Evolutionary conservation across 768 basidiomycete species (phyloP).

Genomic region (Boletus rubropictus): DNA sequence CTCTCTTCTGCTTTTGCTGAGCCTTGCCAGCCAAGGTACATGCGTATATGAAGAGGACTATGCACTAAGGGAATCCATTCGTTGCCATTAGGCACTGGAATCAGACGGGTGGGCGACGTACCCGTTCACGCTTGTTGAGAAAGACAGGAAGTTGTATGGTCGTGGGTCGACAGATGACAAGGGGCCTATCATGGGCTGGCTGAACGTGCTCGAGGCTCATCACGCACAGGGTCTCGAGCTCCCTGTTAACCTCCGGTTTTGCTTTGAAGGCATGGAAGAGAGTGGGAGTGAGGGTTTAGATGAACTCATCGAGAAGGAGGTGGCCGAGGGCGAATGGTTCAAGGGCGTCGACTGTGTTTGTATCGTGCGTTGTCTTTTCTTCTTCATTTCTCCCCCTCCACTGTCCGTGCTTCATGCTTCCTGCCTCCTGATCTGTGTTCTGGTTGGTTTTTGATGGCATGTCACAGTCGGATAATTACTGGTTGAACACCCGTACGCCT

Average conservation of each 20-base stretch:
- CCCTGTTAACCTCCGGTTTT: slow-evolving; percentile 86
- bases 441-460: neutral
- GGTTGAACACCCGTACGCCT: slow-evolving; percentile 80
- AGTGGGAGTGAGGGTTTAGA: slow-evolving; percentile 88
- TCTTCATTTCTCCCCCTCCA: neutral
- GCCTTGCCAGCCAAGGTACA: neutral
- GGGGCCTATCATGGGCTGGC: slow-evolving; percentile 83
- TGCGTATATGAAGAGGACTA: neutral
- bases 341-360: slow-evolving; percentile 88
- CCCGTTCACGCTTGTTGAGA: slow-evolving; percentile 66
- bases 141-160: slow-evolving; percentile 64
- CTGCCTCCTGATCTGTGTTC: neutral
- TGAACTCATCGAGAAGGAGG: slow-evolving; percentile 74
- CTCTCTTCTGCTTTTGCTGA: neutral
- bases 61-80: neutral
- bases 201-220: slow-evolving; percentile 87
- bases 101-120: slow-evolving; percentile 86
- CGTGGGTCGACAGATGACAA: slow-evolving; percentile 94
- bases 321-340: slow-evolving; percentile 68
- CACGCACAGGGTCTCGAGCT: slow-evolving; percentile 56
- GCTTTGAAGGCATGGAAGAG: slow-evolving; percentile 99
- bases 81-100: slow-evolving; percentile 32
- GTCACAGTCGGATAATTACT: slow-evolving; percentile 83
- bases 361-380: slow-evolving; percentile 52
- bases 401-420: neutral